Evolutionary conservation across 1,139 yeast genomes (phyloP), one percentile per base, ranked within the genome.

Genomic region (Hyphopichia wangnamkhiaoensis): DNA sequence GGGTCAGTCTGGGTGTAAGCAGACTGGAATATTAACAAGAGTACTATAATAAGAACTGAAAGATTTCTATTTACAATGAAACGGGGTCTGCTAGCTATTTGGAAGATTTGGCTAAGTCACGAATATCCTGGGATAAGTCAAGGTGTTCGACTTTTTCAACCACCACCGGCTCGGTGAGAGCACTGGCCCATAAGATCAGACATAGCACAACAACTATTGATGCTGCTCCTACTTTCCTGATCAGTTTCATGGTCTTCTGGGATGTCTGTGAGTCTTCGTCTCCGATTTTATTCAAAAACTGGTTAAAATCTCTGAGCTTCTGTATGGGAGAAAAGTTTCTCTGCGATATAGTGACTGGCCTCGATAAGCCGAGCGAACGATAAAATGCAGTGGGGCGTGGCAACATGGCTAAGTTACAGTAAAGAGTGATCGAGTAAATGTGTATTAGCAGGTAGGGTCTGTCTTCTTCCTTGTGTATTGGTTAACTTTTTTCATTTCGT

Each of bases 221-320:
- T 6, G 56, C 48, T 1, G 56, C 65, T 1, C 78, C 78, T 1
- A 58, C 43, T 34, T 48, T 52, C 35, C 78, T 52, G 20, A 71
- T 48, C 10, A 50, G 43, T 39, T 56, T 61, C 37, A 71, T 49
- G 3, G 68, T 58, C 20, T 48, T 53, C 34, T 59, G 52, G 3
- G 74, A 60, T 35, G 61, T 70, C 23, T 46, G 43, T n/a, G 71
- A 50, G 20, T 54, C 54, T 34, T 68, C 75, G 35, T 64, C 66
- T 6, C 67, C 72, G 14, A 68, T 58, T 36, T 56, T 55, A 41
- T 63, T 58, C 25, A 61, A 45, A 27, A 48, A 38, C 27, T 44
- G 40, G 43, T 63, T 59, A 38, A 59, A 46, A 13, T 47, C 39
- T 36, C 49, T 48, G 33, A 55, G 42, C 39, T 45, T 50, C 29